Base-by-base conservation (phyloP, 1,284 basidiomycete genomes). In the Puccinia triticina region DNA sequence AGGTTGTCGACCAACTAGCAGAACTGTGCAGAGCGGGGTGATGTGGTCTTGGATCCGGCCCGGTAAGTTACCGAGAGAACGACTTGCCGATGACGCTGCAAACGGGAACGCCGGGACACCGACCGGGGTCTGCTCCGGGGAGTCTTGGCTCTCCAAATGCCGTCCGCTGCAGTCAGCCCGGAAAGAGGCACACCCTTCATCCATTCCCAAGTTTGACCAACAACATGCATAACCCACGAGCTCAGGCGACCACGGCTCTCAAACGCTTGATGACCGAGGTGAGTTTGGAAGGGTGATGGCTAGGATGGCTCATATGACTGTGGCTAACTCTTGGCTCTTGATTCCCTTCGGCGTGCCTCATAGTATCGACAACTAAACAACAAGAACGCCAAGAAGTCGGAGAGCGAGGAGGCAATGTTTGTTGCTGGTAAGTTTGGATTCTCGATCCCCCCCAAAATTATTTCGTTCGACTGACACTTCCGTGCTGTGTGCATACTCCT, bases 311-410 rank as follows among this genome's bases (percentile, higher is more conserved):
- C 2, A 26, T n/a, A n/a, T 74, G 26, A 14, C 32, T 29, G 16
- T 77, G 12, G 40, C 64, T 66, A 23, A 66, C 55, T 29, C 34
- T 43, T 50, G 1, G 43, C 8, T 46, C 21, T 37, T 55, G 16
- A 12, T 40, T 67, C 23, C 46, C 23, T 16, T 77, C 21, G 34
- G 14, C 23, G 26, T 34, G 26, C 26, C 12, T 7, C 12, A 43
- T 50, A 81, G 79, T 81, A 81, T 66, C 79, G 79, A 48, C 79
- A 81, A 66, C 61, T 81, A n/a, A 81, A 74, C n/a, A 81, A 73
- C 43, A 81, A 81, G 55, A 61, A 29, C 55, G 53, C 79, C 53
- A 73, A 73, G 34, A 40, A 64, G 29, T 74, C 79, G 21, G 57
- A 66, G 10, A 40, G 57, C 32, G 79, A 81, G 46, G 79, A 81